Evolutionary conservation across 257 asterid genomes (phyloP).

Genomic region (Penstemon newberryi): DNA sequence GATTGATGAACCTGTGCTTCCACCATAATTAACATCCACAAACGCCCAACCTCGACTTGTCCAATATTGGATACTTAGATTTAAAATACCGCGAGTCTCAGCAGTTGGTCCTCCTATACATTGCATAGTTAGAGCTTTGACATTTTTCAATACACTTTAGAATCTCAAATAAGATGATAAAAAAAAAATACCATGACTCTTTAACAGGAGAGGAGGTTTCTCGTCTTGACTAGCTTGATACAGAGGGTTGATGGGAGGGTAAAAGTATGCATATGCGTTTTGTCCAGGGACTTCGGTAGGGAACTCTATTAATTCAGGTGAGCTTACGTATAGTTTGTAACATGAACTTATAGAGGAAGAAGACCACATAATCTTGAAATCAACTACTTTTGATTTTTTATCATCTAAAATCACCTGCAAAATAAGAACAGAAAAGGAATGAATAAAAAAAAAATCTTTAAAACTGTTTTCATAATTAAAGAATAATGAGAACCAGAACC

Average conservation of each 20-base stretch:
- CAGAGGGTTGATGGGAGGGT: slow-evolving; percentile 83
- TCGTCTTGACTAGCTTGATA: slow-evolving; percentile 68
- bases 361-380: slow-evolving; percentile 69
- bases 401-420: slow-evolving; percentile 73
- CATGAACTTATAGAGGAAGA: slow-evolving; percentile 57
- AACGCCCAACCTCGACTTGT: slow-evolving; percentile 99
- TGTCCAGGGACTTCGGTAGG: slow-evolving; percentile 87
- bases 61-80: slow-evolving; percentile 86
- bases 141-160: neutral
- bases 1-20: slow-evolving; percentile 73
- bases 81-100: slow-evolving; percentile 82
- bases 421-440: slow-evolving; percentile 24
- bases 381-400: slow-evolving; percentile 61
- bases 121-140: slow-evolving; percentile 15
- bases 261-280: slow-evolving; percentile 87
- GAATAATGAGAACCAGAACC: slow-evolving; percentile 42
- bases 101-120: slow-evolving; percentile 91
- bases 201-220: slow-evolving; percentile 86
- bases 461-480: neutral
- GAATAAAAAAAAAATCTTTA: neutral
- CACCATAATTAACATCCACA: slow-evolving; percentile 98
- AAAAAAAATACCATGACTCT: slow-evolving; percentile 72
- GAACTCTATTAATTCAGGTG: slow-evolving; percentile 80
- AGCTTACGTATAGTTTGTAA: slow-evolving; percentile 55
- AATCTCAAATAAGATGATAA: slow-evolving; percentile 4